Base-by-base conservation (phyloP, 2,329 filamentous ascomycete genomes). In the Talaromyces sp. region DNA sequence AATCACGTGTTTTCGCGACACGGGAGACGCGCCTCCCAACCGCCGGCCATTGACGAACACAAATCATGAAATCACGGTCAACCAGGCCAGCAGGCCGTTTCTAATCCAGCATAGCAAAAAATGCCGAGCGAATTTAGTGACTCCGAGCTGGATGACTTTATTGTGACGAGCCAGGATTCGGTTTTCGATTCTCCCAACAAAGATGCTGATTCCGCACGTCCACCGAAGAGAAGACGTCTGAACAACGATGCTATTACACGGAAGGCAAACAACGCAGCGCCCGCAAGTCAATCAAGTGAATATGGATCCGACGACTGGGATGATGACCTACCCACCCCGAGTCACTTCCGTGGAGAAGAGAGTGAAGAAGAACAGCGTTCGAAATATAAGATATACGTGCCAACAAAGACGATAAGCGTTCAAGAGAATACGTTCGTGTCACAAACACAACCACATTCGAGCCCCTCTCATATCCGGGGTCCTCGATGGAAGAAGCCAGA, bases 391-490 rank as follows among this genome's bases (percentile, higher is more conserved):
- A 73, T 74, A 45, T 75, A 77, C 62, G 68, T 76, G 4, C 72
- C 77, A 5, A 77, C 74, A 58, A 68, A 70, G 50, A 69, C 62
- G 13, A 52, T 52, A 52, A 72, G 69, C n/a, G 58, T 69, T 4
- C 74, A 73, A 54, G 71, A 75, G 35, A 73, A 78, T 53, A 74
- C 74, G 3, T 80, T 78, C 57, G 76, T 79, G 17, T 79, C 76
- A 0, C 77, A 80, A 61, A 78, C 77, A 4, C 76, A 77, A 54
- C 74, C 77, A 39, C 69, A 70, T 55, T 81, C 79, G 1, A 80
- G 78, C 60, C 80, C 80, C 2, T 80, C 79, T 53, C 70, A 75
- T 60, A 78, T 81, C 56, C 75, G 80, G 62, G 78, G 79, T 1
- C 76, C 80, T 10, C 75, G 79, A 58, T 82, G 79, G 75, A 78